Percentiles rank a stretch among this genome's conserved stretches.
Conservation (phyloP, 257 asterid species). For the Solanum ahanhuiri region DNA sequence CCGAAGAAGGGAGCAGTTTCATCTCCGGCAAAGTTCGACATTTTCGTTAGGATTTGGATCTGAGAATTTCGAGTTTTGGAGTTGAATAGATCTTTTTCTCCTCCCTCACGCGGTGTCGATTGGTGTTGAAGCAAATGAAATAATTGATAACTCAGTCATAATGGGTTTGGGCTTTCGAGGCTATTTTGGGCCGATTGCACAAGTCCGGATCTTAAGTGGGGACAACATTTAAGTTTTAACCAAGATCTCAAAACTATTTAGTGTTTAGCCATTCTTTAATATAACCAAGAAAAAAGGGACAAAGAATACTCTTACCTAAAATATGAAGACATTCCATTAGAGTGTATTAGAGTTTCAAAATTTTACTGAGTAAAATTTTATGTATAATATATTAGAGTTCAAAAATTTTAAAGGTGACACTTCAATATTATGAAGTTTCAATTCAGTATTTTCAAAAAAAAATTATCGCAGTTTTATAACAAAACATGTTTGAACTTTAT, state of each 20-base stretch:
- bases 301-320: background rate
- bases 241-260: background rate
- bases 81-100: too few species aligned
- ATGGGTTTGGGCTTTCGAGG: background rate
- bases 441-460: background rate
- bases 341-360: too few species aligned
- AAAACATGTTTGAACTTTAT: background rate
- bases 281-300: background rate
- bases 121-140: background rate
- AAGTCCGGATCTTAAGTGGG: too few species aligned
- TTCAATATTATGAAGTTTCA: background rate
- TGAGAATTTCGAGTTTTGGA: too few species aligned
- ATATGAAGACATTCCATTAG: background rate
- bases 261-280: background rate
- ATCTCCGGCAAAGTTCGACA: too few species aligned
- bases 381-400: background rate
- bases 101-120: background rate
- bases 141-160: background rate
- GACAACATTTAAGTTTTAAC: background rate
- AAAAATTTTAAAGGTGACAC: background rate
- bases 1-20: too few species aligned
- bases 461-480: accelerated
- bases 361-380: too few species aligned
- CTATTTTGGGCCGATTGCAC: background rate
- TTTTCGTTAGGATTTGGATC: too few species aligned